Percentiles rank a stretch among this genome's conserved stretches.
Conservation (phyloP, 306 rosid genomes). For the Prunus mongolica region DNA sequence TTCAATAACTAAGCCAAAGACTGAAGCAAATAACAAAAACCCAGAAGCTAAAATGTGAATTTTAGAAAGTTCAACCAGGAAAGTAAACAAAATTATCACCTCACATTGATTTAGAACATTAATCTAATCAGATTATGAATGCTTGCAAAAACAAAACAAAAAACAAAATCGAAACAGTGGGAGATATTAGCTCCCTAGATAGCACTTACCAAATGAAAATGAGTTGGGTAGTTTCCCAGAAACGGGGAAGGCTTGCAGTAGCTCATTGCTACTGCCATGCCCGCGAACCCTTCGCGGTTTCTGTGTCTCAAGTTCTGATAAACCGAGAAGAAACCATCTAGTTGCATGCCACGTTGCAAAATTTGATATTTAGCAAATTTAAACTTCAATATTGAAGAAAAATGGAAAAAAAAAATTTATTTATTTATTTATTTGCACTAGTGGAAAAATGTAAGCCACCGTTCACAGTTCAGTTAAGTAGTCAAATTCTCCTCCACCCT, state of each 20-base stretch:
- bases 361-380: background rate
- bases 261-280: slow-evolving; percentile 49
- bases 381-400: background rate
- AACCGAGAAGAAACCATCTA: background rate
- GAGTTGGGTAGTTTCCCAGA: slow-evolving; percentile 33
- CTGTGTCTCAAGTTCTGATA: background rate
- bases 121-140: background rate
- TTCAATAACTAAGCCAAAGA: background rate
- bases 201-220: slow-evolving; percentile 25
- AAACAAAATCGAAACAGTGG: background rate
- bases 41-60: background rate
- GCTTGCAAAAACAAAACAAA: background rate
- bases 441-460: no score
- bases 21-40: background rate
- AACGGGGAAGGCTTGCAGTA: slow-evolving; percentile 51
- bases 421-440: no score
- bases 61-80: background rate
- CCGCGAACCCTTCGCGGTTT: background rate
- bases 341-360: slow-evolving; percentile 8
- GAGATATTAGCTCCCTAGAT: background rate
- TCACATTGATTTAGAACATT: background rate
- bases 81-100: background rate
- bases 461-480: no score
- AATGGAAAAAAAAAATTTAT: background rate
- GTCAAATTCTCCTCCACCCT: no score